Conservation (phyloP, 257 asterid species). For the Solanum piurae region DNA sequence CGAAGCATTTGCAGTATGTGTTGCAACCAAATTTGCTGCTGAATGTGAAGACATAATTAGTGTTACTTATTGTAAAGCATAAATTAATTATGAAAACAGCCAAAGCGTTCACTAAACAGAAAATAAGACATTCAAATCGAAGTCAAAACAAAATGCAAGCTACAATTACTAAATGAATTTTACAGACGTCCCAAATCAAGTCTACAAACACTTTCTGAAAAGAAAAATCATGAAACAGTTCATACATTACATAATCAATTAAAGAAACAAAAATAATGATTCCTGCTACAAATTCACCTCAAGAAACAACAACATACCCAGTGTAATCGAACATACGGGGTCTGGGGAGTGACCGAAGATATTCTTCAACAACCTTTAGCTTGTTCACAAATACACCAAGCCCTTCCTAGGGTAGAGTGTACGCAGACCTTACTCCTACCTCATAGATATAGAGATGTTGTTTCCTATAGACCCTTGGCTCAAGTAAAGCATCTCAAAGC, state of each 20-base stretch:
- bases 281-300: background rate
- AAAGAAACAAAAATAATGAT: background rate
- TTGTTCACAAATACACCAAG: too few species aligned
- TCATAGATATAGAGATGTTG: too few species aligned
- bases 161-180: background rate
- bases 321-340: too few species aligned
- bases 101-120: background rate
- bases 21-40: conserved; percentile 36
- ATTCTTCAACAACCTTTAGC: too few species aligned
- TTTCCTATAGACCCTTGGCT: too few species aligned
- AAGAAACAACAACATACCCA: background rate
- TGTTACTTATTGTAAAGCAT: background rate
- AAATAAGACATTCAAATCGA: background rate
- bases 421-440: too few species aligned
- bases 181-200: background rate
- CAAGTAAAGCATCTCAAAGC: background rate
- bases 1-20: conserved; percentile 44
- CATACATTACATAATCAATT: background rate
- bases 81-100: background rate
- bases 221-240: background rate
- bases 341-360: too few species aligned
- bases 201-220: background rate
- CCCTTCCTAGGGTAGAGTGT: too few species aligned
- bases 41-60: background rate
- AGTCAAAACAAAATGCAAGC: background rate